Evolutionary conservation across 176 grass and related monocot genomes (phyloP), one percentile per base, ranked within the genome.

Genomic region (Oryza glaberrima): DNA sequence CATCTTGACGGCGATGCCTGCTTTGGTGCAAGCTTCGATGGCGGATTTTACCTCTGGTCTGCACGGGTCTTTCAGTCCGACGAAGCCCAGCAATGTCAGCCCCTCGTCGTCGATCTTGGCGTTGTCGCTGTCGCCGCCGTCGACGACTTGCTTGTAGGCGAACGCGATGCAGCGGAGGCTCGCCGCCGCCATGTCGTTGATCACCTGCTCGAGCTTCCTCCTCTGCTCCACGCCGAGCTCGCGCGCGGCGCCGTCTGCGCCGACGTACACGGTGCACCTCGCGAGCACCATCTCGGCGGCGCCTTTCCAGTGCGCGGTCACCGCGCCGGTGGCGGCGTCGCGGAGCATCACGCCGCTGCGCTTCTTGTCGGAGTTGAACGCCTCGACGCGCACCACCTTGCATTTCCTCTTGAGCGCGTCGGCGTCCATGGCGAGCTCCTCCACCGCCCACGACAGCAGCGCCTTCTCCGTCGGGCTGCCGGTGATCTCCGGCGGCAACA

Each of bases 381-480:
- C 91, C 90, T 98, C 91, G 3, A 98, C 89, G 80, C 68, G 88
- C 46, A 98, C 2, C 36, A 98, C 81, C 80, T 85, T 88, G 82
- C 74, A 90, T 56, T 36, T 49, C 56, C 81, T 67, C 78, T 84
- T 92, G 17, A 95, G 7, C 5, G 66, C 46, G 3, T 79, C 66
- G 11, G 51, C 52, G 70, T 94, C 88, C 93, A 98, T 90, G 35
- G 58, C 49, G 16, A 98, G 80, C 28, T 88, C 84, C 28, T 9
- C n/a, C 7, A 94, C 75, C 3, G 93, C 91, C 96, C 96, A 98
- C 0, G 85, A 84, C 52, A 98, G 96, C 69, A 98, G 83, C 2
- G 96, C 96, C 78, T 95, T 98, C 86, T 98, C 96, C n/a, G 96
- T 98, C 9, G 96, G 93, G 78, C 93, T 95, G 4, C 93, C 96